phyloP scores from a whole-genome alignment of 139 green algal species.

The Haematococcus sp. region DNA sequence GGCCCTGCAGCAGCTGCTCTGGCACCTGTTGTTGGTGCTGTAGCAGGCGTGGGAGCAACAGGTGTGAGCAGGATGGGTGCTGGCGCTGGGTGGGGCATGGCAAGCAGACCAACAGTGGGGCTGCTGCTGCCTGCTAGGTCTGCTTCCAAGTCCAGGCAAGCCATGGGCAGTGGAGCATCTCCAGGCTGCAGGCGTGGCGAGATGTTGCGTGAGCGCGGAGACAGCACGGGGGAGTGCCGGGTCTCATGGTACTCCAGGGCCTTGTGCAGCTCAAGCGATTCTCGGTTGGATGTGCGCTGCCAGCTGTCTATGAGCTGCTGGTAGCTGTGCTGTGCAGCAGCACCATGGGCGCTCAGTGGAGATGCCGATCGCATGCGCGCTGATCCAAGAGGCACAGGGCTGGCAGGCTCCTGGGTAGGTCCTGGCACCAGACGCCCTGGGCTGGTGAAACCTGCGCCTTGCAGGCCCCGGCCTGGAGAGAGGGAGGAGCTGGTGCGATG shows the following conservation, averaged over 20 bases:
- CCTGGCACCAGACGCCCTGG: too few relatives aligned
- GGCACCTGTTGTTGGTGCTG: not conserved
- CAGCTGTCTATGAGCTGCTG: not conserved
- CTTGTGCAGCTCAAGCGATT: not conserved
- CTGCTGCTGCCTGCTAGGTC: not conserved
- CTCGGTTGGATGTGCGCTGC: not conserved
- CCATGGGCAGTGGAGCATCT: not conserved
- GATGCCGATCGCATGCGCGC: too few relatives aligned
- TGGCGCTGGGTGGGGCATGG: not conserved
- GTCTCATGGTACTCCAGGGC: slow-evolving; percentile 2
- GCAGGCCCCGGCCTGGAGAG: too few relatives aligned
- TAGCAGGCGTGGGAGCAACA: not conserved
- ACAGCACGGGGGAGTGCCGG: not conserved
- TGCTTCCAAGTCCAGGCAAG: too few relatives aligned
- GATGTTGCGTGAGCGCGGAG: not conserved
- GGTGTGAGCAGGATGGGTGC: not conserved
- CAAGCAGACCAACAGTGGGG: not conserved
- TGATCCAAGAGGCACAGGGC: too few relatives aligned
- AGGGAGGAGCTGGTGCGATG: too few relatives aligned
- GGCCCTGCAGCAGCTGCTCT: too few relatives aligned
- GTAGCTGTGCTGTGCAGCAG: not conserved
- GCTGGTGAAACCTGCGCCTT: too few relatives aligned
- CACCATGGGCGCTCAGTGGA: too few relatives aligned
- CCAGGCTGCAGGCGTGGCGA: not conserved
- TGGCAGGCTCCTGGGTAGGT: too few relatives aligned